Conservation (phyloP, 2,329 filamentous ascomycete genomes). For the Fusarium sp. region DNA sequence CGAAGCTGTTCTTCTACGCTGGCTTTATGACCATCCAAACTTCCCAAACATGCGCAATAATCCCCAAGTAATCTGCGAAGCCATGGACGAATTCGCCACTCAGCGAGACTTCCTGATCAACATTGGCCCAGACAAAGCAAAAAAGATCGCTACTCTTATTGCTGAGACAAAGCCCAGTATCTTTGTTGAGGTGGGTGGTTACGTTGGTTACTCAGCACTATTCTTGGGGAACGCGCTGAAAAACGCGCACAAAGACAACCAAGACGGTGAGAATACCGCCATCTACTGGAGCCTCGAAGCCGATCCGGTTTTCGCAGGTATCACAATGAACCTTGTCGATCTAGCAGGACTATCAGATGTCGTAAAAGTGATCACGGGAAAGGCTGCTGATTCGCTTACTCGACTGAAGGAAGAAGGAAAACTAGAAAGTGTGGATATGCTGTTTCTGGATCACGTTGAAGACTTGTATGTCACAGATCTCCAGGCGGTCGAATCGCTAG, state of each 20-base stretch:
- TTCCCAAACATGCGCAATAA: neutral
- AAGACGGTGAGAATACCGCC: neutral
- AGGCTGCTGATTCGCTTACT: neutral
- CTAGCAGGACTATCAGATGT: neutral
- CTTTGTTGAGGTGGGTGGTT: neutral
- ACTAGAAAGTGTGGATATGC: neutral
- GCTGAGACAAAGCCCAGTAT: neutral
- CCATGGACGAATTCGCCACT: neutral
- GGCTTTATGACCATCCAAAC: neutral
- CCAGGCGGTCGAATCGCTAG: neutral
- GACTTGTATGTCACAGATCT: neutral
- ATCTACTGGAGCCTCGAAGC: neutral
- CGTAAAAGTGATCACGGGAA: neutral
- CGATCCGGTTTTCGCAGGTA: neutral
- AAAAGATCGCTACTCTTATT: neutral
- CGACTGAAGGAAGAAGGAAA: neutral
- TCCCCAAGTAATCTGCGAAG: neutral
- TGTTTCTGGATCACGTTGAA: neutral
- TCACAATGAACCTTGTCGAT: neutral
- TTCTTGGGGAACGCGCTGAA: neutral
- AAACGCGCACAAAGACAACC: neutral
- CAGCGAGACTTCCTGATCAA: neutral
- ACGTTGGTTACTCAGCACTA: neutral
- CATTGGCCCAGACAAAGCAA: neutral
- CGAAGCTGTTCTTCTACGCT: neutral